Conservation (phyloP, 768 basidiomycete genomes). For the Hortiboletus flavorubellus region DNA sequence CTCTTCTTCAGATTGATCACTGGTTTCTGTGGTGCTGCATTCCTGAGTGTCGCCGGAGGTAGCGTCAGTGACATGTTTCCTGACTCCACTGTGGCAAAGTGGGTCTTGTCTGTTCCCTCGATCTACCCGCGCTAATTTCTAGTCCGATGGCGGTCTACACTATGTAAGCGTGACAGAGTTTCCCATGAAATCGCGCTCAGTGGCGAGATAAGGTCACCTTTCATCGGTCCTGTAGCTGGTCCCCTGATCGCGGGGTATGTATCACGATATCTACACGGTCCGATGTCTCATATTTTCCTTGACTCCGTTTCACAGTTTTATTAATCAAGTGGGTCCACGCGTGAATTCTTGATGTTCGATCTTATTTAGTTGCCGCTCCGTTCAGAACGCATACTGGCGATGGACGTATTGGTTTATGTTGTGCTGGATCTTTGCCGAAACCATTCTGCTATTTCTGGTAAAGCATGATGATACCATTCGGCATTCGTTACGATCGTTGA, state of each 20-base stretch:
- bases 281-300: background rate
- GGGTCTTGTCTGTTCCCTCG: conserved; percentile 20
- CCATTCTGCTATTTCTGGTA: conserved; percentile 50
- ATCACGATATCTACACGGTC: background rate
- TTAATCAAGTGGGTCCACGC: conserved; percentile 53
- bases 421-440: conserved; percentile 65
- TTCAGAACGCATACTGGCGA: conserved; percentile 57
- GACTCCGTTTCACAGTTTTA: conserved; percentile 44
- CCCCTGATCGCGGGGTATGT: conserved; percentile 59
- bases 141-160: conserved; percentile 59
- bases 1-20: conserved; percentile 59
- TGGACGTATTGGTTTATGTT: conserved; percentile 75
- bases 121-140: conserved; percentile 6
- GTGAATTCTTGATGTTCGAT: background rate
- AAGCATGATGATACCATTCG: conserved; percentile 11
- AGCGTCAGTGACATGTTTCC: conserved; percentile 55
- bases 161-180: conserved; percentile 23
- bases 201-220: conserved; percentile 38
- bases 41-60: conserved; percentile 61
- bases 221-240: conserved; percentile 53
- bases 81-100: conserved; percentile 59
- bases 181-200: background rate
- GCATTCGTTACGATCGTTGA: background rate
- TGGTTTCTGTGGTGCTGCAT: conserved; percentile 54
- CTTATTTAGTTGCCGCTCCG: background rate